Evolutionary conservation across 495 filamentous ascomycete species (phyloP).

Genomic region (Neurospora sp.): DNA sequence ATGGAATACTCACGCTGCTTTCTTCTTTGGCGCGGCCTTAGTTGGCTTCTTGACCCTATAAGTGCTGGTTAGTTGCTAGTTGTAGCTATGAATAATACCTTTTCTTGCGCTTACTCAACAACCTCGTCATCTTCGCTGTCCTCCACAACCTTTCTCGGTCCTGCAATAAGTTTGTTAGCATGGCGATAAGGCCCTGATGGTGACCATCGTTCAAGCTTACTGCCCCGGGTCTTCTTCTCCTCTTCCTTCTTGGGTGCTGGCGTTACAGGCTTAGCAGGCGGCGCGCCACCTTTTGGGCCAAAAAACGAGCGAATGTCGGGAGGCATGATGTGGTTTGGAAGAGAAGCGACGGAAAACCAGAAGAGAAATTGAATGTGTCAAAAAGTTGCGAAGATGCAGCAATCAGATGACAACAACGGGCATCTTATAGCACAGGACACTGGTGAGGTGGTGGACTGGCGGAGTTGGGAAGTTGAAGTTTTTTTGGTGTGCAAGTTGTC

Average conservation of each 20-base stretch:
- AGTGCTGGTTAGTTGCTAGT: not conserved
- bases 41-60: constrained; percentile 30
- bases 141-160: constrained; percentile 48
- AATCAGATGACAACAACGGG: not conserved
- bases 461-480: not conserved
- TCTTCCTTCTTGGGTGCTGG: constrained; percentile 39
- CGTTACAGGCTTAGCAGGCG: constrained; percentile 34
- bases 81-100: not conserved
- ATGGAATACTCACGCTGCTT: constrained; percentile 23
- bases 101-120: constrained; percentile 23
- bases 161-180: constrained; percentile 34
- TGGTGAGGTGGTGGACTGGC: not conserved
- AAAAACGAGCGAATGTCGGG: constrained; percentile 75
- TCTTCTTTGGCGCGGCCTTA: constrained; percentile 32
- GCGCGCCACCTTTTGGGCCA: constrained; percentile 44
- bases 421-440: not conserved
- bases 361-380: not conserved
- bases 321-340: constrained; percentile 40
- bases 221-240: constrained; percentile 33
- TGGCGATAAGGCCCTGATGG: not conserved
- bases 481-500: not conserved
- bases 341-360: not conserved
- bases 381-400: not conserved
- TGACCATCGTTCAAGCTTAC: constrained; percentile 12
- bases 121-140: constrained; percentile 58